phyloP scores from a whole-genome alignment of 1,284 basidiomycete species.

The Naganishia cerealis region DNA sequence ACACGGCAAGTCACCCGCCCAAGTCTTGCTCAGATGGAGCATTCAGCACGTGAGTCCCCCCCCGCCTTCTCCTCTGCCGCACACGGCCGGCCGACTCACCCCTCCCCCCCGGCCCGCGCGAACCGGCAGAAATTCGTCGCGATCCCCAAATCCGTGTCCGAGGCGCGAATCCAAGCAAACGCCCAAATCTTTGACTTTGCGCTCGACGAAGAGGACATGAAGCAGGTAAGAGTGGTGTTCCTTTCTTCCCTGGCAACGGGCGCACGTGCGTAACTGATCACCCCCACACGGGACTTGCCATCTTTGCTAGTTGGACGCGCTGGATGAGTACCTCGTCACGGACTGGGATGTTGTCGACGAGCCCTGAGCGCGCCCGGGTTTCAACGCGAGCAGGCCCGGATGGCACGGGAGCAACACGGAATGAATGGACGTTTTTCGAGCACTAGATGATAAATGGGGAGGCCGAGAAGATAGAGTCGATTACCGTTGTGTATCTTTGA shows the following conservation, averaged over 20 bases:
- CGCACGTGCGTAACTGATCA: background rate
- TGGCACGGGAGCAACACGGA: background rate
- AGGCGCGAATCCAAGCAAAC: conserved; percentile 57
- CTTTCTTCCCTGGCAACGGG: background rate
- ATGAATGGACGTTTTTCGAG: background rate
- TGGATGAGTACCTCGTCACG: conserved; percentile 55
- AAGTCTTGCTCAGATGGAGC: conserved; percentile 59
- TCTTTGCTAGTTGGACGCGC: conserved; percentile 42
- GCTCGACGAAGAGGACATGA: conserved; percentile 55
- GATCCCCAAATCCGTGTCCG: conserved; percentile 58
- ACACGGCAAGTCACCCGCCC: conserved; percentile 52
- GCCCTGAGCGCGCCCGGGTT: background rate
- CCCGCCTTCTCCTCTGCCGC: background rate
- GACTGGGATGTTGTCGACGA: conserved; percentile 49
- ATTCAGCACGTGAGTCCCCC: conserved; percentile 54
- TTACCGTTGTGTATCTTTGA: background rate
- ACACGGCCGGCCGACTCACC: conserved; percentile 43
- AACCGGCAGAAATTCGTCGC: conserved; percentile 53
- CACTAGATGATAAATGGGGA: no score
- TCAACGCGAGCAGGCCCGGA: background rate
- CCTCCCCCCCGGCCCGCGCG: background rate
- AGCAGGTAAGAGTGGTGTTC: conserved; percentile 42
- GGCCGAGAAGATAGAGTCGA: background rate
- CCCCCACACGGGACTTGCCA: no score
- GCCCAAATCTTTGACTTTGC: conserved; percentile 57